phyloP scores from a whole-genome alignment of 257 asterid genomes.

The Gentiana dahurica region DNA sequence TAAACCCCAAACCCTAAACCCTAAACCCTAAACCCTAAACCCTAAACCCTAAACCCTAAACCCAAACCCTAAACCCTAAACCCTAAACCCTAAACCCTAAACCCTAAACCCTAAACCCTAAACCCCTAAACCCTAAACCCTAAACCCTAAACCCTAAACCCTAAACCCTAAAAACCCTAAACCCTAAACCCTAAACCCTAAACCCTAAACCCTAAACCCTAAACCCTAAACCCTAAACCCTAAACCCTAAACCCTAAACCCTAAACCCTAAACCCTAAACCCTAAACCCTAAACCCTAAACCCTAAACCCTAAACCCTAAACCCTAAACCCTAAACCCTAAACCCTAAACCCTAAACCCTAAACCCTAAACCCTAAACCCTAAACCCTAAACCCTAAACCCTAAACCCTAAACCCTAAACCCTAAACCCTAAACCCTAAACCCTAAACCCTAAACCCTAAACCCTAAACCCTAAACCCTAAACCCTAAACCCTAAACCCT shows the following conservation, averaged over 20 bases:
- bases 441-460: constrained; percentile 11
- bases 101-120: constrained; percentile 3
- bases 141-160: constrained; percentile 24
- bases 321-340: constrained; percentile 4
- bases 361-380: constrained; percentile 8
- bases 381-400: constrained; percentile 7
- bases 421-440: constrained; percentile 7
- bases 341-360: constrained; percentile 7
- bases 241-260: constrained; percentile 4
- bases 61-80: constrained; percentile 18
- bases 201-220: constrained; percentile 23
- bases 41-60: too few species aligned
- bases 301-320: constrained; percentile 10
- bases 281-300: constrained; percentile 11
- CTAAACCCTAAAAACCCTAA: constrained; percentile 17
- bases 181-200: constrained; percentile 23
- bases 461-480: constrained; percentile 10
- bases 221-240: constrained; percentile 6
- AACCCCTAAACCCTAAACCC: constrained; percentile 25
- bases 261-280: constrained; percentile 10
- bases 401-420: constrained; percentile 7
- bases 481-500: constrained; percentile 15
- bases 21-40: too few species aligned
- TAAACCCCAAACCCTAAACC: too few species aligned
- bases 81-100: constrained; percentile 17